Evolutionary conservation across 1,284 basidiomycete genomes (phyloP).

Genomic region (Coriolopsis trogii): DNA sequence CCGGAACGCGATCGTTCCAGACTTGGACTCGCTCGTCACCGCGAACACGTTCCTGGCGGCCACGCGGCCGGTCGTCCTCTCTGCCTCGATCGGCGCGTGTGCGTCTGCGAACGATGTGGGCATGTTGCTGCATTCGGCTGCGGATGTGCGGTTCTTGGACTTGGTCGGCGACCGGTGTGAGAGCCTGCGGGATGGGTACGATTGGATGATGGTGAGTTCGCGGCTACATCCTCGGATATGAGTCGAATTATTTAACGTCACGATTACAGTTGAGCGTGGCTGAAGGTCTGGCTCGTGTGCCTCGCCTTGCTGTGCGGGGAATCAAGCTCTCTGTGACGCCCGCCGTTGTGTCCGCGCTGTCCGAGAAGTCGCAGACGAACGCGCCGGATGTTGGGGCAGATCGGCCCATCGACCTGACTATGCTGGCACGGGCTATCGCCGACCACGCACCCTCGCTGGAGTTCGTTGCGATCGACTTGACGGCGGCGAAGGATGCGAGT

Average conservation of each 20-base stretch:
- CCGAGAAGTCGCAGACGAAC: neutral
- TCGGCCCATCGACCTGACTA: constrained; percentile 4
- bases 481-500: constrained; percentile 6
- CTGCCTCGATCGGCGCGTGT: constrained; percentile 8
- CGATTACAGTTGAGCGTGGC: constrained; percentile 13
- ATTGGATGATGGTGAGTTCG: constrained; percentile 20
- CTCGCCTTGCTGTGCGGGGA: constrained; percentile 8
- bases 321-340: constrained; percentile 16
- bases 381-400: neutral
- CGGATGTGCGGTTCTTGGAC: constrained; percentile 14
- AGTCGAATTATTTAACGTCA: no score
- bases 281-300: constrained; percentile 7
- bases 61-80: constrained; percentile 22
- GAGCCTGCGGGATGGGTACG: constrained; percentile 10
- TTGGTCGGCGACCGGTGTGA: constrained; percentile 21
- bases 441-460: constrained; percentile 12
- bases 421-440: constrained; percentile 13
- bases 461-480: constrained; percentile 19
- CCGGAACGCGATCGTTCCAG: constrained; percentile 17
- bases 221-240: no score
- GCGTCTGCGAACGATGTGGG: constrained; percentile 15
- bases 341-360: constrained; percentile 4
- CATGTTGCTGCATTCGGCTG: constrained; percentile 14
- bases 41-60: constrained; percentile 20
- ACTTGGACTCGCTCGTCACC: constrained; percentile 11